A percentile compares a stretch with the other conserved stretches of the same genome.
These are phyloP conservation scores for Aspergillaceae sp. DNA, from an alignment of 2,329 filamentous ascomycete genomes.

Conservation along the genomic window DNA sequence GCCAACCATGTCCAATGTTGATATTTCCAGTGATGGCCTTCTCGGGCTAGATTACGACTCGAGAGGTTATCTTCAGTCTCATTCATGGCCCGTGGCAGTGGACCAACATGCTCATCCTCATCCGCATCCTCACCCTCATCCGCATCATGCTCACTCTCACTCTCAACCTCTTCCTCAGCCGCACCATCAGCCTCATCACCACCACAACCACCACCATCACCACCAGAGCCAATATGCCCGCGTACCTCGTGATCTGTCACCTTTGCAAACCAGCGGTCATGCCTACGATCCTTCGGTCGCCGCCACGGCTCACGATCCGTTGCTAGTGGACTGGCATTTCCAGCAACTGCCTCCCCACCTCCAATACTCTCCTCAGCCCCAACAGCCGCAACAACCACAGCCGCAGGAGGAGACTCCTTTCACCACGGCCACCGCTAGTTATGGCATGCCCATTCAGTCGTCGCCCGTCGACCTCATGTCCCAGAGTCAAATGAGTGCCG, in stretches of 20 bases:
- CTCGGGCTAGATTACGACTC: conserved; percentile 42
- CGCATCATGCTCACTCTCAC: neutral
- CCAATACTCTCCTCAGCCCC: conserved; percentile 17
- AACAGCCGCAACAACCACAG: neutral
- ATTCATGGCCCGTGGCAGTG: conserved; percentile 37
- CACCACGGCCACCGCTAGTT: conserved; percentile 51
- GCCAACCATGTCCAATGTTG: conserved; percentile 36
- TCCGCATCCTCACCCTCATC: neutral
- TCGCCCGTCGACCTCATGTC: conserved; percentile 48
- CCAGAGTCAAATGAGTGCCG: conserved; percentile 54
- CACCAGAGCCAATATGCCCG: neutral
- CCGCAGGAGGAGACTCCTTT: conserved; percentile 47
- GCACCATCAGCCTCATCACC: neutral
- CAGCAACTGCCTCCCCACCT: conserved; percentile 34
- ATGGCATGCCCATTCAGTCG: conserved; percentile 39
- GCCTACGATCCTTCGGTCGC: conserved; percentile 33
- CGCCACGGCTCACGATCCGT: conserved; percentile 28
- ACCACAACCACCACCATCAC: neutral
- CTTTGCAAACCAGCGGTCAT: conserved; percentile 38
- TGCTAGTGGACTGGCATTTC: conserved; percentile 41
- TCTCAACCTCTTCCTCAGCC: neutral
- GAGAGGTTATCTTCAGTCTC: conserved; percentile 36
- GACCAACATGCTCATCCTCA: conserved; percentile 27
- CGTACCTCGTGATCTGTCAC: conserved; percentile 29
- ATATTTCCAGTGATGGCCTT: conserved; percentile 38